A percentile compares a stretch with the other conserved stretches of the same genome.
Conservation (phyloP, 140 eudicot genomes). For the Anethum foeniculum region DNA sequence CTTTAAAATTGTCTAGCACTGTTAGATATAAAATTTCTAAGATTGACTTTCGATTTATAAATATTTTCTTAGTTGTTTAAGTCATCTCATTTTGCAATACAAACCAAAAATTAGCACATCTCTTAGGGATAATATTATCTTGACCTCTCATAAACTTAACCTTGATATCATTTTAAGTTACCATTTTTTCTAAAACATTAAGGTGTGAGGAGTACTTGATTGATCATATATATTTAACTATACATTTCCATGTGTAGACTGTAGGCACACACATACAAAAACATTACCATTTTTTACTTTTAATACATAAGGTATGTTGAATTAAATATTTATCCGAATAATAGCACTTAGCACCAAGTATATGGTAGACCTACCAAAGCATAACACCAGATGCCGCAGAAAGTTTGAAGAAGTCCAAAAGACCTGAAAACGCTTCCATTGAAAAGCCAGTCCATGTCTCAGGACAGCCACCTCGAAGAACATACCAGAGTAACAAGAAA, state of each 20-base stretch:
- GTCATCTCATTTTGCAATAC: neutral
- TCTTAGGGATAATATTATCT: neutral
- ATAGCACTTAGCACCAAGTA: neutral
- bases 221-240: too few species aligned
- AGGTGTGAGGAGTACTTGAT: neutral
- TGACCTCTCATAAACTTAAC: neutral
- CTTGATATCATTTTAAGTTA: neutral
- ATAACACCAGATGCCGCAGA: slow-evolving; percentile 3
- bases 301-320: neutral
- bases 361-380: slow-evolving; percentile 1
- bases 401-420: neutral
- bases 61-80: neutral
- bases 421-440: slow-evolving; percentile 2
- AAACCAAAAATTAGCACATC: too few species aligned
- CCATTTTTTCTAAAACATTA: neutral
- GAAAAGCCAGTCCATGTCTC: neutral
- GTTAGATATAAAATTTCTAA: neutral
- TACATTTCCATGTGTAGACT: neutral
- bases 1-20: neutral
- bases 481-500: slow-evolving; percentile 7
- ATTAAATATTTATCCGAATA: neutral
- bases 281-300: neutral
- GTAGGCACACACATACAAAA: neutral
- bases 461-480: slow-evolving; percentile 29
- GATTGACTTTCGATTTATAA: neutral